phyloP scores from a whole-genome alignment of 179 eudicot genomes.

The Vitellaria paradoxa region DNA sequence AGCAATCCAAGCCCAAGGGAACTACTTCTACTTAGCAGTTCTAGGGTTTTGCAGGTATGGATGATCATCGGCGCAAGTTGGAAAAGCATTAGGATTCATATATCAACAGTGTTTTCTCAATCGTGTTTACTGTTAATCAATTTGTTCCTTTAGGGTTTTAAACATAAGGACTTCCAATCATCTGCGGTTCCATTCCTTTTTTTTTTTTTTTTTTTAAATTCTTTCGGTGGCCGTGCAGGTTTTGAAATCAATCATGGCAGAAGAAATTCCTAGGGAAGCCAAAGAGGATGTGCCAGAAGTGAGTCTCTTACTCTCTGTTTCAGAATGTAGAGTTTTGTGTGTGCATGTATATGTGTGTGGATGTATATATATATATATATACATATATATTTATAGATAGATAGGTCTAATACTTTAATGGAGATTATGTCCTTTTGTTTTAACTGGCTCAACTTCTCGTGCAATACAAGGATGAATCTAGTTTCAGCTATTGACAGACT shows the following conservation, averaged over 20 bases:
- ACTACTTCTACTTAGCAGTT: too few species aligned
- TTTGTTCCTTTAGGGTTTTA: neutral
- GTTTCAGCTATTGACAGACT: neutral
- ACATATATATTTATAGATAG: neutral
- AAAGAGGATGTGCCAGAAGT: slow-evolving; percentile 28
- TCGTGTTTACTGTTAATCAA: too few species aligned
- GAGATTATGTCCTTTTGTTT: neutral
- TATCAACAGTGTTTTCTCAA: too few species aligned
- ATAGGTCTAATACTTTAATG: too few species aligned
- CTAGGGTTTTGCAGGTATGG: too few species aligned
- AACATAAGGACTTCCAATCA: neutral
- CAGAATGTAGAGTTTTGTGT: neutral
- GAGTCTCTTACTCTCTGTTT: slow-evolving; percentile 6
- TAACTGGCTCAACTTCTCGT: neutral
- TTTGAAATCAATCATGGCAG: slow-evolving; percentile 14
- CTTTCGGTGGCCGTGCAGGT: slow-evolving; percentile 1
- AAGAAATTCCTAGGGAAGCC: slow-evolving; percentile 14
- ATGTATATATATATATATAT: neutral
- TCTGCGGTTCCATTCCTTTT: neutral
- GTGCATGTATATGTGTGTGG: too few species aligned
- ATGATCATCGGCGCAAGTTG: too few species aligned
- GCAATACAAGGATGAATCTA: neutral
- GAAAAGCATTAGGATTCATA: too few species aligned
- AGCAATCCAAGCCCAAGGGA: too few species aligned
- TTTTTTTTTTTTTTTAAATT: neutral